These are phyloP conservation scores for Diaporthe helianthi DNA, from an alignment of 2,329 filamentous ascomycete genomes.

Conservation along the genomic window DNA sequence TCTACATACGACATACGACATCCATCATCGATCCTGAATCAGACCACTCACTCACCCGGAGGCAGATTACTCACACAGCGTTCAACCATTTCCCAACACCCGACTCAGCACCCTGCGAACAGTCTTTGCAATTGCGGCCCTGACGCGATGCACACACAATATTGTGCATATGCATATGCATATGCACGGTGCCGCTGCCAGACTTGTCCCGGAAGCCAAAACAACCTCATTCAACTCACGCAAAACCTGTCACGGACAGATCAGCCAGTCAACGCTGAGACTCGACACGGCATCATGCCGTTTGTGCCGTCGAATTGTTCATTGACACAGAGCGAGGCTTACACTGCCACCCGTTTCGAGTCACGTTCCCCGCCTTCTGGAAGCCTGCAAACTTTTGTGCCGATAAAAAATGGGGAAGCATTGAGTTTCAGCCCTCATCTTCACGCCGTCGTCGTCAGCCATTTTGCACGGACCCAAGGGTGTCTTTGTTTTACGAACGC, in stretches of 20 bases:
- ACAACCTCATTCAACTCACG: not conserved
- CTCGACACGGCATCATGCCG: conserved; percentile 10
- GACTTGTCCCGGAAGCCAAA: conserved; percentile 15
- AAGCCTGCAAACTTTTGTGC: not conserved
- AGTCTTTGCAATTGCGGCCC: not conserved
- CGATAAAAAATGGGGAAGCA: conserved; percentile 6
- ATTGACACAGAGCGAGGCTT: conserved; percentile 16
- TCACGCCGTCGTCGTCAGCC: conserved; percentile 18
- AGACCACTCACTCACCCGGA: not conserved
- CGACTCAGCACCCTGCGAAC: not conserved
- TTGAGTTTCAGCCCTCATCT: conserved; percentile 16
- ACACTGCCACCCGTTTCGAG: conserved; percentile 21
- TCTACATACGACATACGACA: too few species aligned
- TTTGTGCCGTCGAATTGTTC: not conserved
- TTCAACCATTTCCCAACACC: not conserved
- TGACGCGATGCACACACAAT: conserved; percentile 16
- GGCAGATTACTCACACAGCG: too few species aligned
- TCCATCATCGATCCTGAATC: conserved; percentile 26
- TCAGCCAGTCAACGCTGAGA: not conserved
- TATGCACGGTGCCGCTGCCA: conserved; percentile 14
- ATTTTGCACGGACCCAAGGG: conserved; percentile 11
- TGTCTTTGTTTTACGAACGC: not conserved
- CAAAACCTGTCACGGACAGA: conserved; percentile 7
- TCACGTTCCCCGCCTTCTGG: conserved; percentile 12
- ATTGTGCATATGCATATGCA: conserved; percentile 25